Evolutionary conservation across 169 alveolate species (phyloP).

Genomic region (Theileria orientalis): DNA sequence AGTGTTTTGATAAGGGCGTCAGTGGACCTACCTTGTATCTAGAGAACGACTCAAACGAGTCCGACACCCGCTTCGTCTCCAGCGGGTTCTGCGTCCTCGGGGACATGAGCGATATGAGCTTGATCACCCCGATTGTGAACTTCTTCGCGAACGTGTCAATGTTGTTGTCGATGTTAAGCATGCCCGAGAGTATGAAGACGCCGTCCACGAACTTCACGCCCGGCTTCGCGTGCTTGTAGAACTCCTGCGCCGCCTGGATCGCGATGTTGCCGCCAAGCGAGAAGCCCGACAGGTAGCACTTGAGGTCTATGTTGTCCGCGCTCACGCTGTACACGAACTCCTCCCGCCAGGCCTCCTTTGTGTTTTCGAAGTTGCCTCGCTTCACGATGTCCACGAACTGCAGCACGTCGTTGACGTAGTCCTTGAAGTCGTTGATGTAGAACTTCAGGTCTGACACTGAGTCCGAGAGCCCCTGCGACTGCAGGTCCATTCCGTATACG

Average conservation of each 20-base stretch:
- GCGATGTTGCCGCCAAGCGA: constrained; percentile 75
- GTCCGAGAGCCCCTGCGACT: constrained; percentile 70
- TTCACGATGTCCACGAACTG: constrained; percentile 67
- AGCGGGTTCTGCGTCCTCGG: constrained; percentile 41
- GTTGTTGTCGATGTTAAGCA: constrained; percentile 56
- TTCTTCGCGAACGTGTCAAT: constrained; percentile 38
- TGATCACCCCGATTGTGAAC: constrained; percentile 34
- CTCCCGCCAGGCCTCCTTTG: constrained; percentile 19
- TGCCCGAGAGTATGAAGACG: constrained; percentile 62
- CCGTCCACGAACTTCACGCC: constrained; percentile 59
- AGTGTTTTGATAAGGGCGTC: background rate
- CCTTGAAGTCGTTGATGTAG: constrained; percentile 46
- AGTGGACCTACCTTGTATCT: constrained; percentile 3
- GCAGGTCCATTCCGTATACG: constrained; percentile 71
- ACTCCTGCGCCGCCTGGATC: constrained; percentile 51
- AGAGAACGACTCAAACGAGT: constrained; percentile 18
- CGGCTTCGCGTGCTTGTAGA: constrained; percentile 40
- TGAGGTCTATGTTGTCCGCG: constrained; percentile 31
- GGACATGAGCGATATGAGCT: constrained; percentile 23
- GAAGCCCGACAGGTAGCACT: constrained; percentile 60
- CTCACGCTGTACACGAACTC: constrained; percentile 31
- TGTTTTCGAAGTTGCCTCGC: constrained; percentile 42
- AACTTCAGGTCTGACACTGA: constrained; percentile 40
- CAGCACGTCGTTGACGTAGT: constrained; percentile 63
- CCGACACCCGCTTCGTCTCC: background rate